Percentiles rank a stretch among this genome's conserved stretches.
phyloP scores from a whole-genome alignment of 169 alveolate genomes.

The Plasmodium ovale region DNA sequence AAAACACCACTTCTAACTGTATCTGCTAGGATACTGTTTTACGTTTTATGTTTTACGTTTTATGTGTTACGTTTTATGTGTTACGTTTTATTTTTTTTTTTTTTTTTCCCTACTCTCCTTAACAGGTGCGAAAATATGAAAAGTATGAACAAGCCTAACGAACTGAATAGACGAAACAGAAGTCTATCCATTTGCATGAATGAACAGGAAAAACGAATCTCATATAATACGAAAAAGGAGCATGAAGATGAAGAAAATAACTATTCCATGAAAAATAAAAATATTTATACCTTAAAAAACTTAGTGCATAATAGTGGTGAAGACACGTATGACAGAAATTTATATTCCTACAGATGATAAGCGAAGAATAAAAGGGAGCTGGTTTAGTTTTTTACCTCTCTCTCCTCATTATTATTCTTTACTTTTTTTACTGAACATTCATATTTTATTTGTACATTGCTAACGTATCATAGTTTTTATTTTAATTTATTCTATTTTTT shows the following conservation, averaged over 20 bases:
- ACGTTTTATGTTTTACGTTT: not conserved
- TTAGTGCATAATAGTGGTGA: conserved; percentile 34
- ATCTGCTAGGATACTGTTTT: too few relatives aligned
- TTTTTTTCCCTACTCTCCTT: not conserved
- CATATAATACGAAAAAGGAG: conserved; percentile 36
- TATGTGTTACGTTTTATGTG: not conserved
- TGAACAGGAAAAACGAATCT: conserved; percentile 30
- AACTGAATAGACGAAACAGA: conserved; percentile 56
- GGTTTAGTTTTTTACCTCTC: not conserved
- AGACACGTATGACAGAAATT: conserved; percentile 24
- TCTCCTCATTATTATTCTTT: not conserved
- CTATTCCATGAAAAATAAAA: conserved; percentile 27
- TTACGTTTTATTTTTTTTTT: not conserved
- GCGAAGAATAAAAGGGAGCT: not conserved
- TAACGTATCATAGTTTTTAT: too few relatives aligned
- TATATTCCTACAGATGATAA: conserved; percentile 37
- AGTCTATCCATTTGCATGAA: conserved; percentile 48
- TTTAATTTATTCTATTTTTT: not conserved
- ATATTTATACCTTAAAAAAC: conserved; percentile 43
- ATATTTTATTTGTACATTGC: not conserved
- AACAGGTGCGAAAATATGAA: conserved; percentile 21
- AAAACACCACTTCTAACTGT: too few relatives aligned
- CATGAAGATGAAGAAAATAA: conserved; percentile 13
- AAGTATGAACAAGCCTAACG: conserved; percentile 13
- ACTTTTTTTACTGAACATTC: not conserved